Conservation (phyloP, 2,329 filamentous ascomycete species). For the Colletotrichum sp. region DNA sequence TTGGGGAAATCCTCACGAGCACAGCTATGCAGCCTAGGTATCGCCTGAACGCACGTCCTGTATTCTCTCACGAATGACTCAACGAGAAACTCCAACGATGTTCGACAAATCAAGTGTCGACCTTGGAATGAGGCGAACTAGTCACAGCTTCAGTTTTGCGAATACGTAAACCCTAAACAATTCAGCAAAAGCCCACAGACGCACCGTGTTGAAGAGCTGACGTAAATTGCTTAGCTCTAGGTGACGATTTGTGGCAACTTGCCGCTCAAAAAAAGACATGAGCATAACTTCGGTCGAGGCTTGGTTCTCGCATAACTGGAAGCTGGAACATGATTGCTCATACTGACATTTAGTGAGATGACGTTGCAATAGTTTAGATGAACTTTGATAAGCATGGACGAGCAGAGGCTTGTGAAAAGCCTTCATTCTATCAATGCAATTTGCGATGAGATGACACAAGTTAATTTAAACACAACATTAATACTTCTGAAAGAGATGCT, state of each 20-base stretch:
- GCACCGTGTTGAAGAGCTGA: background rate
- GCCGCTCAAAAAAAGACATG: background rate
- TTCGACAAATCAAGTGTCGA: background rate
- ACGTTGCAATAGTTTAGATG: background rate
- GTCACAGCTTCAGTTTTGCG: background rate
- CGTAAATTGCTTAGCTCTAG: background rate
- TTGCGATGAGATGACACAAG: background rate
- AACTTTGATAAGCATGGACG: background rate
- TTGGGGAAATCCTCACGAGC: background rate
- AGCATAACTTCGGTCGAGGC: background rate
- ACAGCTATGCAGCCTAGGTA: background rate
- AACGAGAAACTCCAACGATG: background rate
- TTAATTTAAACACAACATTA: background rate
- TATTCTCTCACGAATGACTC: background rate
- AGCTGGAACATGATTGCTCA: background rate
- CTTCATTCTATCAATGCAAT: background rate
- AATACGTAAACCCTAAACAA: background rate
- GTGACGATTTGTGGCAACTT: background rate
- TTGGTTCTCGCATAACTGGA: accelerated
- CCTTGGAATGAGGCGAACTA: background rate
- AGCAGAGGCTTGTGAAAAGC: background rate
- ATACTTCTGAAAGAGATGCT: background rate
- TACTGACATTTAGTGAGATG: background rate
- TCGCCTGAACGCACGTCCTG: background rate
- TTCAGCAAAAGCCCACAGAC: background rate